Evolutionary conservation across 805 yeast species (phyloP).

Genomic region (Pichia sporocuriosa): DNA sequence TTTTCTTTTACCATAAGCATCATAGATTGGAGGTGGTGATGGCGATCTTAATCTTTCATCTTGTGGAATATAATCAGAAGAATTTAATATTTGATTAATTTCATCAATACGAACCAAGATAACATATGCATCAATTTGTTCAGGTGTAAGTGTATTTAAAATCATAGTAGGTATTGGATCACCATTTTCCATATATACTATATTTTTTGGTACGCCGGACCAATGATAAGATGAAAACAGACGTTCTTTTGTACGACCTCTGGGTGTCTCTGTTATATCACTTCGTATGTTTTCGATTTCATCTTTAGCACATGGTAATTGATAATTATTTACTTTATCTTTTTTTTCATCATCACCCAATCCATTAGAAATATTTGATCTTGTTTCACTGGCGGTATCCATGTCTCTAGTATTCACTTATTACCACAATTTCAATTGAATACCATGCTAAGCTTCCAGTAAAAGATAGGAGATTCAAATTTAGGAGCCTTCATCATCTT

Average conservation of each 20-base stretch:
- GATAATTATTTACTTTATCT: too few species aligned
- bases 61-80: constrained; percentile 40
- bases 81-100: constrained; percentile 48
- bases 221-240: constrained; percentile 11
- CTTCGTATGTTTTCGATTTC: not conserved
- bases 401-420: too few species aligned
- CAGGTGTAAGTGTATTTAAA: constrained; percentile 45
- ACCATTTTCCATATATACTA: constrained; percentile 12
- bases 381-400: too few species aligned
- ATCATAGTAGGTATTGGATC: constrained; percentile 15
- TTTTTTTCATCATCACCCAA: too few species aligned
- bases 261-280: not conserved
- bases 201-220: constrained; percentile 13
- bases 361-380: too few species aligned
- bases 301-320: too few species aligned
- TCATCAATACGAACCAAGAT: constrained; percentile 72
- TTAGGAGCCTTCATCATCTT: too few species aligned
- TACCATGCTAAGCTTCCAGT: too few species aligned
- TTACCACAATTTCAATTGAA: too few species aligned
- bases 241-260: not conserved
- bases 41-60: constrained; percentile 49
- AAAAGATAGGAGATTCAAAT: too few species aligned
- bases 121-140: constrained; percentile 74
- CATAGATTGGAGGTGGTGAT: constrained; percentile 92
- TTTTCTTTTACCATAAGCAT: constrained; percentile 69